Evolutionary conservation across 345 rosid genomes (phyloP).

Genomic region (Eucalyptus regnans): DNA sequence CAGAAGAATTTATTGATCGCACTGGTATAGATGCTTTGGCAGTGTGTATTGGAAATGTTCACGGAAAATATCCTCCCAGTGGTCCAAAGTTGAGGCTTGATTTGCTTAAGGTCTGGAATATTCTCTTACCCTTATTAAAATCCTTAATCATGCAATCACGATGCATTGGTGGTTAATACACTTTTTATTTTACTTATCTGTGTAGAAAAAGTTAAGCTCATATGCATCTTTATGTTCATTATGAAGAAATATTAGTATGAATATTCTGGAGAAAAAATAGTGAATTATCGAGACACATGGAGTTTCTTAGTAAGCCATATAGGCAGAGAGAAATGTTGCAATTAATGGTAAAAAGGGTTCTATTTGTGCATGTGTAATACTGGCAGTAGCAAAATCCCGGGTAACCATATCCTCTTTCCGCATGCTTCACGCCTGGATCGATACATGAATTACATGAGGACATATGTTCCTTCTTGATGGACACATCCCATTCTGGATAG

Average conservation of each 20-base stretch:
- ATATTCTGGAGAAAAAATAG: background rate
- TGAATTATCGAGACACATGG: background rate
- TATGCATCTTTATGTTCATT: background rate
- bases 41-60: slow-evolving; percentile 95
- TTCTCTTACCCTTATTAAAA: background rate
- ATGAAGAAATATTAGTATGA: background rate
- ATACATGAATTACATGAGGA: background rate
- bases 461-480: background rate
- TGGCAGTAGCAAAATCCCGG: background rate
- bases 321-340: background rate
- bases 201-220: background rate
- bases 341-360: background rate
- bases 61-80: slow-evolving; percentile 82
- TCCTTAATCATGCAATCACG: background rate
- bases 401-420: background rate
- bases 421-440: rapidly evolving
- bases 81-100: slow-evolving; percentile 88
- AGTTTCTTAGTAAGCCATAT: background rate
- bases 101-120: slow-evolving; percentile 89
- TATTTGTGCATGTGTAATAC: background rate
- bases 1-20: slow-evolving; percentile 65
- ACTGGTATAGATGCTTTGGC: slow-evolving; percentile 92
- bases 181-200: background rate
- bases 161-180: background rate
- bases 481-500: background rate